Conservation (phyloP, 169 alveolate species). For the Neospora caninum region DNA sequence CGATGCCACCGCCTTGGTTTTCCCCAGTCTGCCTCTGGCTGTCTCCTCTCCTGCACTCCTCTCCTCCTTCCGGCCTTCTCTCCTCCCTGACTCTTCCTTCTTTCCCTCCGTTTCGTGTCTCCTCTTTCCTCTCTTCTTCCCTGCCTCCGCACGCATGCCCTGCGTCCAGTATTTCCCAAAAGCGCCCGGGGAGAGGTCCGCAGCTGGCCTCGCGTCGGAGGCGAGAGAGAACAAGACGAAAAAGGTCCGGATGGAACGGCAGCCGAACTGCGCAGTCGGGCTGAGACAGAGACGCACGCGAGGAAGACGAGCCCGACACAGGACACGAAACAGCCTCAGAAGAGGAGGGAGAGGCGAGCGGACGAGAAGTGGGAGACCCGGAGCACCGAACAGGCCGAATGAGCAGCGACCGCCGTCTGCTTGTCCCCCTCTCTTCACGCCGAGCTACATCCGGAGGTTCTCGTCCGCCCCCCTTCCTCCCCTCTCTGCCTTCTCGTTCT, state of each 20-base stretch:
- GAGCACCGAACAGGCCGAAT: neutral
- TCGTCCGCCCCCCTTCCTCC: neutral
- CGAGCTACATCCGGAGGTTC: neutral
- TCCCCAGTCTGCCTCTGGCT: neutral
- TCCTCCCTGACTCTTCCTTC: neutral
- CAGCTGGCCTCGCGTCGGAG: neutral
- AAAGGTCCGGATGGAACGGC: neutral
- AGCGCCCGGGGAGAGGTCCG: constrained; percentile 15
- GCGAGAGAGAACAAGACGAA: neutral
- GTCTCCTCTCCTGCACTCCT: neutral
- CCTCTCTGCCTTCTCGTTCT: neutral
- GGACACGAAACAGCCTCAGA: neutral
- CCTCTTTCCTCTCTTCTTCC: neutral
- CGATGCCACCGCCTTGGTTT: neutral
- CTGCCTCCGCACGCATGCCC: neutral
- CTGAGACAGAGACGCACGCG: neutral
- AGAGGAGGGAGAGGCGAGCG: neutral
- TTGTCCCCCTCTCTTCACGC: neutral
- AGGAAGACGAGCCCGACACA: neutral
- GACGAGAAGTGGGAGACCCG: neutral
- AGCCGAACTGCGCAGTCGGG: neutral
- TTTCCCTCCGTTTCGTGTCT: neutral
- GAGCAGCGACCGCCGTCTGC: neutral
- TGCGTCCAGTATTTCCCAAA: neutral
- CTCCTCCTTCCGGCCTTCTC: neutral